Conservation (phyloP, 768 basidiomycete genomes). For the Stropharia rugosoannulata region DNA sequence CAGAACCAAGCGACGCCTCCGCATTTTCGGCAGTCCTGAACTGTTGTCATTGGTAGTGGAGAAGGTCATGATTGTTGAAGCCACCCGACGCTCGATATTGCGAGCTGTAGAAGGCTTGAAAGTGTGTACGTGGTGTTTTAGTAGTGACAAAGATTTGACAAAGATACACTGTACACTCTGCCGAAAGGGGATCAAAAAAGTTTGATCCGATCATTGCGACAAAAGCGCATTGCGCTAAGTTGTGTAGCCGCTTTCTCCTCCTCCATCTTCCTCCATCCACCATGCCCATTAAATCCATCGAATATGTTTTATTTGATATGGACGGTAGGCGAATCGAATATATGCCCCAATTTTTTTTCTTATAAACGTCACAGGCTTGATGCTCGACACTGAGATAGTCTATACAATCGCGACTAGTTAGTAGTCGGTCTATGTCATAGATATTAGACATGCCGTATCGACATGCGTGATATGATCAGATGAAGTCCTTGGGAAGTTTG, state of each 20-base stretch:
- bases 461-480: slow-evolving; percentile 37
- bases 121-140: background rate
- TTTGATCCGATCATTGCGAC: background rate
- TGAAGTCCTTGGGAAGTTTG: slow-evolving; percentile 68
- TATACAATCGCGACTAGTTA: slow-evolving; percentile 80
- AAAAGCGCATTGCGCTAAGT: background rate
- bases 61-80: slow-evolving; percentile 12
- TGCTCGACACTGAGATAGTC: slow-evolving; percentile 76
- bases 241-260: too few species aligned
- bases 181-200: background rate
- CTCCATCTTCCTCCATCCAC: background rate
- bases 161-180: background rate
- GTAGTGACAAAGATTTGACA: too few species aligned
- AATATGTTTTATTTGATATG: slow-evolving; percentile 75
- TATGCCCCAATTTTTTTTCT: background rate
- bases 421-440: slow-evolving; percentile 17
- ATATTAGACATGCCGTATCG: background rate
- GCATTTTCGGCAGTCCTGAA: slow-evolving; percentile 19
- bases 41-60: slow-evolving; percentile 11
- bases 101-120: background rate
- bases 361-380: slow-evolving; percentile 45
- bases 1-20: slow-evolving; percentile 47
- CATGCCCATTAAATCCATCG: slow-evolving; percentile 28
- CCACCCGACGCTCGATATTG: background rate
- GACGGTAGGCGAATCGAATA: slow-evolving; percentile 45